Conservation (phyloP, 31 red algal genomes). For the Endocladia muricata region DNA sequence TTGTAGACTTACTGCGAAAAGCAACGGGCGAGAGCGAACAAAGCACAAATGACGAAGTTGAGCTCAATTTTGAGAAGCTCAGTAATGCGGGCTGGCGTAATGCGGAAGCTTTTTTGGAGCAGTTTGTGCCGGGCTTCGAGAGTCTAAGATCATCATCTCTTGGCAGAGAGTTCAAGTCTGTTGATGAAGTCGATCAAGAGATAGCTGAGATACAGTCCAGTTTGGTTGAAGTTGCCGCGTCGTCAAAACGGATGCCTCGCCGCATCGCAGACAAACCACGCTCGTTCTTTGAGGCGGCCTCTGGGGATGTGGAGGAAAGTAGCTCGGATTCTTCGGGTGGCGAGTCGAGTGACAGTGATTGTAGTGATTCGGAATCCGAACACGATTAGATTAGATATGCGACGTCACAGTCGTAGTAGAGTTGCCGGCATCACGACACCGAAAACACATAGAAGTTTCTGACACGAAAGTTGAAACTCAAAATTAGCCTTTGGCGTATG, state of each 20-base stretch:
- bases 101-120: constrained; percentile 83
- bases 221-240: background rate
- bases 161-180: constrained; percentile 39
- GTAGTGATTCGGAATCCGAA: constrained; percentile 41
- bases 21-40: constrained; percentile 17
- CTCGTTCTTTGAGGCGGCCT: constrained; percentile 33
- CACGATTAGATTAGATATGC: constrained; percentile 24
- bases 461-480: background rate
- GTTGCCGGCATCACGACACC: background rate
- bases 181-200: constrained; percentile 39
- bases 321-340: constrained; percentile 36
- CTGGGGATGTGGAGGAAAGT: constrained; percentile 33
- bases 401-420: background rate
- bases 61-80: constrained; percentile 78
- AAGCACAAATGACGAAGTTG: constrained; percentile 51
- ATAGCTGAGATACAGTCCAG: constrained; percentile 4
- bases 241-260: background rate
- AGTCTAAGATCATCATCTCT: constrained; percentile 49
- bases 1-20: constrained; percentile 58
- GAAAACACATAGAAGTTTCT: background rate
- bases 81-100: constrained; percentile 77
- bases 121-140: constrained; percentile 53
- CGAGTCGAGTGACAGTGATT: constrained; percentile 32
- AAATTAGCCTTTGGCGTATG: background rate
- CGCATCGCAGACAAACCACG: background rate